phyloP scores from a whole-genome alignment of 1,284 basidiomycete species.

The Meira nashicola region DNA sequence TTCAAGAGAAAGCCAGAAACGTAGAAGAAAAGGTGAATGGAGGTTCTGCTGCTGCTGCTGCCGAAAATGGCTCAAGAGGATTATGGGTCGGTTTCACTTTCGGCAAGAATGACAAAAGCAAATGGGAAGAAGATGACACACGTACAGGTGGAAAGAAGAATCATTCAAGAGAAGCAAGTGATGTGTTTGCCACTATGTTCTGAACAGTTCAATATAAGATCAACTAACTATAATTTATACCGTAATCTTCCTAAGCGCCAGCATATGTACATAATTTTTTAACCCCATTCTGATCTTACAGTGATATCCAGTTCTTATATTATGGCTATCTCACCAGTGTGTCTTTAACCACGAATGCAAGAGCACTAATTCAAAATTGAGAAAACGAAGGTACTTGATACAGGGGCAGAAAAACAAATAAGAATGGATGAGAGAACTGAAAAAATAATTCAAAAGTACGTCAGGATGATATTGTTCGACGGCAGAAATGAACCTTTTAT shows the following conservation, averaged over 20 bases:
- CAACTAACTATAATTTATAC: background rate
- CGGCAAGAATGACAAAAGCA: slow-evolving; percentile 43
- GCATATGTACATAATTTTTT: background rate
- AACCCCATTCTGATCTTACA: background rate
- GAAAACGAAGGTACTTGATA: background rate
- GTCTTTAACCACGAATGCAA: background rate
- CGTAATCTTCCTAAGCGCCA: background rate
- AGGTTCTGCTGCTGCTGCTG: slow-evolving; percentile 50
- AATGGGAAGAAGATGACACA: background rate
- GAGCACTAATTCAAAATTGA: background rate
- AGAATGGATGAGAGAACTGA: background rate
- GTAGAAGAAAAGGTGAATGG: slow-evolving; percentile 77
- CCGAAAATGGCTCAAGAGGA: slow-evolving; percentile 62
- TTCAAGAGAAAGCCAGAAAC: slow-evolving; percentile 92
- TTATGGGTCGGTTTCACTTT: slow-evolving; percentile 98
- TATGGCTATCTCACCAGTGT: too few species aligned
- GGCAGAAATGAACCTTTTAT: background rate
- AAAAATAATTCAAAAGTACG: background rate
- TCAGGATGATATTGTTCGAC: slow-evolving; percentile 3
- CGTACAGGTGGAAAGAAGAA: background rate
- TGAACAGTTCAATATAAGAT: slow-evolving; percentile 8
- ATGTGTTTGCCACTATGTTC: slow-evolving; percentile 44
- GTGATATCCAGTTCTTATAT: background rate
- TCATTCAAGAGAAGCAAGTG: slow-evolving; percentile 21
- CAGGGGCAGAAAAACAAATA: background rate